Base-by-base conservation (phyloP, 2,329 filamentous ascomycete species). In the Capronia americana region DNA sequence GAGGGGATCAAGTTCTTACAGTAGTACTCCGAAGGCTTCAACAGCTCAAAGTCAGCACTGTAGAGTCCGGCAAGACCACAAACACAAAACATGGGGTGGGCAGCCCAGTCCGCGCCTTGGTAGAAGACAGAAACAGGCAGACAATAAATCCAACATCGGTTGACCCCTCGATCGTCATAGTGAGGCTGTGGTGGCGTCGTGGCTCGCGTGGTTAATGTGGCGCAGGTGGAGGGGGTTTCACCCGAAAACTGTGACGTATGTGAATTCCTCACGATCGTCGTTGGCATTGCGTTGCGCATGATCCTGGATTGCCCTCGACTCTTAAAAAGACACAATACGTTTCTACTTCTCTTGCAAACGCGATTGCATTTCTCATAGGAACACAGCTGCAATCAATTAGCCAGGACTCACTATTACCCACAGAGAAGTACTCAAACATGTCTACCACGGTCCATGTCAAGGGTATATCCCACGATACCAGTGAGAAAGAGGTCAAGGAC, bases 381-480 rank as follows among this genome's bases (percentile, higher is more conserved):
- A 24, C 12, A 12, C 10, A 53, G 10, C 20, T 12, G 14, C 26
- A 26, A 12, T 26, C 20, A 24, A 26, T 53, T n/a, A 12, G 23
- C 14, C 48, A 24, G 26, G 4, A 14, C n/a, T 53, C 48, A 24
- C 4, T 53, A 53, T 28, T 53, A 12, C 48, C 48, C 48, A 26
- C 14, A 26, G 20, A 26, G 4, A 11, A 12, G 12, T 26, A 24
- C 48, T 24, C 26, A 62, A 71, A 50, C 1, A 74, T 85, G 83
- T 78, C 83, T 67, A 86, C 82, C 74, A 94, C 91, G 58, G 92
- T 97, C 71, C 83, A 93, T 82, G 93, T 98, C 75, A 91, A 91
- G 82, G 93, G 95, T 83, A 97, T 99, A 81, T 88, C 91, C 73
- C 78, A 84, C 69, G 82, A 89, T 78, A 97, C 94, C 64, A 88